Base-by-base conservation (phyloP, 2,329 filamentous ascomycete genomes). In the Lasiodiplodia gonubiensis region DNA sequence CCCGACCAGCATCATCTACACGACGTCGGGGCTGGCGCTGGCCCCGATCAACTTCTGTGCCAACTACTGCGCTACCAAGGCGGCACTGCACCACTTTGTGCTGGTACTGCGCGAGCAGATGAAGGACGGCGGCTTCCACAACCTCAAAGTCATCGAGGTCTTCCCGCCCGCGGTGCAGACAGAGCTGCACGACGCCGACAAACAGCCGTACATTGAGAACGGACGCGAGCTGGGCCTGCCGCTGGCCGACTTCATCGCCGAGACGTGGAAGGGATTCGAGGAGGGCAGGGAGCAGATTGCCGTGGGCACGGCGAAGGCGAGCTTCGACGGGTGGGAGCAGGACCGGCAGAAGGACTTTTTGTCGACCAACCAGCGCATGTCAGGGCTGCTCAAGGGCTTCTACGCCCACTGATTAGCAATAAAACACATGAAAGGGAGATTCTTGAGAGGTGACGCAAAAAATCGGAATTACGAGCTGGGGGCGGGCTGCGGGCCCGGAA, bases 151-250 rank as follows among this genome's bases (percentile, higher is more conserved):
- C n/a, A 76, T 86, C 46, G 85, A 87, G 73, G 78, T 87, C 11
- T 84, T 83, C 66, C 85, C 85, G 3, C 86, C 85, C 0, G 83
- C 84, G 0, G 85, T 87, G 42, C 85, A 87, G 75, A 87, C 84
- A 0, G 85, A 87, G 72, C 74, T 87, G 30, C 85, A 86, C 68
- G 84, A 87, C 68, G 78, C 78, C 33, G 85, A 85, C 73, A 82
- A 86, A 68, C 84, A 86, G 74, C 84, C 84, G 0, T 83, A 86
- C 70, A 77, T 85, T 71, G 80, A 84, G 72, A 78, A 82, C 66
- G 84, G 84, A 0, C 71, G 80, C 18, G 69, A 76, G n/a, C 80
- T 86, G 25, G 85, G 85, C 1, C 87, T 88, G 82, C 85, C 85
- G 3, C 70, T 87, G 60, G 75, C 80, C 21, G 80, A 86, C 35